Base-by-base conservation (phyloP, 495 filamentous ascomycete species). In the Neurospora tetrasperma region DNA sequence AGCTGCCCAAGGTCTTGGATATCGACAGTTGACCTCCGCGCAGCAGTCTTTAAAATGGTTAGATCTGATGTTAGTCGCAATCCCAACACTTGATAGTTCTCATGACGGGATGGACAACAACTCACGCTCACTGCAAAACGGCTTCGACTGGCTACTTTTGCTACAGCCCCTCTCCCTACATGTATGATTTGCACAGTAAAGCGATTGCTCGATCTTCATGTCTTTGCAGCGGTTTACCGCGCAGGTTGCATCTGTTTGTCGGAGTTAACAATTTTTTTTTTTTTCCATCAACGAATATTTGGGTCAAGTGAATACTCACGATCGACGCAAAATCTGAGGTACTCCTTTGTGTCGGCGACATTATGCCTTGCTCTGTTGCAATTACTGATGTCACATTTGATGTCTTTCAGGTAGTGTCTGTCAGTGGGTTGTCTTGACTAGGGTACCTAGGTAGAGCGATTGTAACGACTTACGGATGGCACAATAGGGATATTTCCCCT, bases 121-220 rank as follows among this genome's bases (percentile, higher is more conserved):
- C 80, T 79, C 16, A 83, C 81, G 81, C 4, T 77, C 72, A 7
- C 73, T 43, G 39, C 81, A 83, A 40, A 76, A 80, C 1, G 69
- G 71, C 41, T 72, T 66, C 2, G 59, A 20, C 0, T 72, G 69
- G 16, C 76, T 71, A 18, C 76, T 75, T 35, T 71, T 75, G 2
- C 48, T 72, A 59, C 81, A 83, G 3, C 69, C 71, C 48, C 80
- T 75, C 41, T 77, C 76, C 2, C 27, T 70, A 71, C 80, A 83
- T 0, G 79, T 80, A 42, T 83, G 80, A 1, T 46, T 71, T 0
- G 69, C 48, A 20, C 81, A 83, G n/a, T 77, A 76, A 0, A 42
- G 12, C 0, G 77, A 80, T 4, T 70, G 69, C 0, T 74, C 69
- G 0, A 43, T 7, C 73, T 79, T 81, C 27, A 70, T 69, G 12